Percentiles rank a stretch among this genome's conserved stretches.
These are phyloP conservation scores for Apiotrichum mycotoxinovorans DNA, from an alignment of 1,284 basidiomycete species.

Conservation along the genomic window DNA sequence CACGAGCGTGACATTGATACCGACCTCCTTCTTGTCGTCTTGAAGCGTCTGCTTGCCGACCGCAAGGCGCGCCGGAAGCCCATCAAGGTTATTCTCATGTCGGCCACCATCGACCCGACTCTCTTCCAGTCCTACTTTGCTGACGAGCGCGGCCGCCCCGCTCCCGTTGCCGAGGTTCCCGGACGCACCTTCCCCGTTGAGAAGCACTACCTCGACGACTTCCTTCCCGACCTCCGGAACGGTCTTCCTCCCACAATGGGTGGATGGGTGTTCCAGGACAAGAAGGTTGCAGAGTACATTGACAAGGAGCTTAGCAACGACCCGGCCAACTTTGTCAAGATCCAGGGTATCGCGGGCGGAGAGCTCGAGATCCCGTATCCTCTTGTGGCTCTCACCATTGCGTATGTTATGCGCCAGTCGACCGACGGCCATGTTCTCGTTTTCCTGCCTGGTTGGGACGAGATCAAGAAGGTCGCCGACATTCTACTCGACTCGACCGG, in stretches of 20 bases:
- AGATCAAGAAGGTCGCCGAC: conserved; percentile 76
- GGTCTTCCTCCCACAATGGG: conserved; percentile 44
- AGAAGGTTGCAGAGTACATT: conserved; percentile 73
- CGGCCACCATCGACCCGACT: conserved; percentile 86
- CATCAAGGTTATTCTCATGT: conserved; percentile 90
- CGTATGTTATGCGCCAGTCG: conserved; percentile 70
- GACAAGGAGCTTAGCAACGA: conserved; percentile 62
- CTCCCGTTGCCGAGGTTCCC: conserved; percentile 79
- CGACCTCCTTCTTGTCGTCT: conserved; percentile 83
- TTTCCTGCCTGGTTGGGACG: conserved; percentile 65
- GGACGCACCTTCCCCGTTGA: conserved; percentile 87
- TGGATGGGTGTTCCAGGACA: conserved; percentile 67
- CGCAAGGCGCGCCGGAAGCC: conserved; percentile 69
- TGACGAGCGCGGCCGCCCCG: conserved; percentile 57
- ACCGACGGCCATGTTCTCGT: conserved; percentile 86
- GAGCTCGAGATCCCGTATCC: conserved; percentile 80
- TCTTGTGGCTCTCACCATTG: conserved; percentile 75
- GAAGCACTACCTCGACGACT: conserved; percentile 78
- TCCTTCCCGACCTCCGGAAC: conserved; percentile 57
- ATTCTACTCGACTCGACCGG: conserved; percentile 56
- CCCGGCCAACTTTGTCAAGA: conserved; percentile 28
- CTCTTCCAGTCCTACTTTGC: conserved; percentile 89
- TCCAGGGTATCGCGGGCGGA: conserved; percentile 51
- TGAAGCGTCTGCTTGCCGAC: conserved; percentile 78
- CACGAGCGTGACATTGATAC: conserved; percentile 96